These are phyloP conservation scores for Datisca glomerata DNA, from an alignment of 306 rosid genomes.

Conservation along the genomic window DNA sequence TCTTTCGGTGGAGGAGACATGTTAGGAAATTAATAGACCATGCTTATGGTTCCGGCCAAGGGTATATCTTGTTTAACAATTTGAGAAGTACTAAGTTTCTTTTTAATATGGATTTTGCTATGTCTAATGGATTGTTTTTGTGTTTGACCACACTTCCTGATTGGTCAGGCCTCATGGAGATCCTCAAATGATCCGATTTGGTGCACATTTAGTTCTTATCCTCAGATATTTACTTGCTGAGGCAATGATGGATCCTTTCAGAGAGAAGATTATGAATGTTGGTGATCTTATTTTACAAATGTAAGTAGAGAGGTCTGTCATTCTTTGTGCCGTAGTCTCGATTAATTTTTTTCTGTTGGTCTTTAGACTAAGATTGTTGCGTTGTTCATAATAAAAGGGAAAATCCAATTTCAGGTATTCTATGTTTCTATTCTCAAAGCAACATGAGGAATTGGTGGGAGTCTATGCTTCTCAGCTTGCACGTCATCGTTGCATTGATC, in stretches of 20 bases:
- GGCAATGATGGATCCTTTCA: slow-evolving; percentile 60
- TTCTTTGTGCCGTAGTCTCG: not conserved
- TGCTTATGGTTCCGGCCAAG: too few species aligned
- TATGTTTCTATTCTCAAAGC: slow-evolving; percentile 86
- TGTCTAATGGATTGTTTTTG: not conserved
- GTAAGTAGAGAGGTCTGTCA: slow-evolving; percentile 34
- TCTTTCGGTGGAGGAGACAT: too few species aligned
- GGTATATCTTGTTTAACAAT: too few species aligned
- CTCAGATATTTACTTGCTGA: slow-evolving; percentile 74
- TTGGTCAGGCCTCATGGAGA: slow-evolving; percentile 76
- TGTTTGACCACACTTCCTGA: slow-evolving; percentile 4
- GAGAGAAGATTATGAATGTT: slow-evolving; percentile 66
- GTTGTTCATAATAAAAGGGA: too few species aligned
- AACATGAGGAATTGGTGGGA: slow-evolving; percentile 93
- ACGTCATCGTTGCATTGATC: slow-evolving; percentile 78
- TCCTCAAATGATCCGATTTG: slow-evolving; percentile 95
- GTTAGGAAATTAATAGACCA: too few species aligned
- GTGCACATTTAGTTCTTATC: slow-evolving; percentile 96
- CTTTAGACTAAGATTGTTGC: too few species aligned
- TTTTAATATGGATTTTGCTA: slow-evolving; percentile 7
- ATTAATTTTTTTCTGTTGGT: too few species aligned
- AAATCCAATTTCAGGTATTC: slow-evolving; percentile 55
- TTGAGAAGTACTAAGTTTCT: too few species aligned
- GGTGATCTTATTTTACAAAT: slow-evolving; percentile 93
- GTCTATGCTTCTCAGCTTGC: slow-evolving; percentile 97